Evolutionary conservation across 164 flowering plant species (phyloP).

Genomic region (Vitis labrusca): DNA sequence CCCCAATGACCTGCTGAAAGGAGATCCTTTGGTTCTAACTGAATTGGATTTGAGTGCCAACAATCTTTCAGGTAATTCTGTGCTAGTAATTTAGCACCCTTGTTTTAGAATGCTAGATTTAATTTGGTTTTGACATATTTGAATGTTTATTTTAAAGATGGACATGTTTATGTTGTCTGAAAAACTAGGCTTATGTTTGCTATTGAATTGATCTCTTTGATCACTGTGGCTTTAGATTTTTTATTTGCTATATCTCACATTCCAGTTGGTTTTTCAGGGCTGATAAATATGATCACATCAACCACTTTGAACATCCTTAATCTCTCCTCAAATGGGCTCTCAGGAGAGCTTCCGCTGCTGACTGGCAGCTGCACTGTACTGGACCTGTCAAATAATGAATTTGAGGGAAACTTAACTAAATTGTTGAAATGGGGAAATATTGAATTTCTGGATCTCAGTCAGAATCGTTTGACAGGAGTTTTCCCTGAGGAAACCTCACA

Average conservation of each 20-base stretch:
- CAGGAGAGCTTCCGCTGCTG: constrained; percentile 83
- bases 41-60: constrained; percentile 93
- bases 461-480: constrained; percentile 67
- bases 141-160: too few relatives aligned
- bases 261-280: constrained; percentile 53
- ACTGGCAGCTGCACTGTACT: constrained; percentile 73
- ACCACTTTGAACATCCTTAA: constrained; percentile 66
- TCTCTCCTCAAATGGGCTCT: constrained; percentile 78
- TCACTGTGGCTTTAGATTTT: background rate
- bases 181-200: background rate
- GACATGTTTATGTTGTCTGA: too few relatives aligned
- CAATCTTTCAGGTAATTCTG: constrained; percentile 82
- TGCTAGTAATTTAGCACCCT: too few relatives aligned
- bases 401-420: constrained; percentile 73
- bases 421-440: constrained; percentile 79
- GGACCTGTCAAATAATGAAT: constrained; percentile 73
- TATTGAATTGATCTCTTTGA: background rate
- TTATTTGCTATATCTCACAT: background rate
- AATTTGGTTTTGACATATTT: too few relatives aligned
- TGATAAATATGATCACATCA: constrained; percentile 68
- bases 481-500: constrained; percentile 73
- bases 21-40: constrained; percentile 64
- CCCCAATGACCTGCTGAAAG: constrained; percentile 79
- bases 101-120: too few relatives aligned
- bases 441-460: constrained; percentile 88